Conservation (phyloP, 495 filamentous ascomycete genomes). For the Lasiosphaeriaceae sp. region DNA sequence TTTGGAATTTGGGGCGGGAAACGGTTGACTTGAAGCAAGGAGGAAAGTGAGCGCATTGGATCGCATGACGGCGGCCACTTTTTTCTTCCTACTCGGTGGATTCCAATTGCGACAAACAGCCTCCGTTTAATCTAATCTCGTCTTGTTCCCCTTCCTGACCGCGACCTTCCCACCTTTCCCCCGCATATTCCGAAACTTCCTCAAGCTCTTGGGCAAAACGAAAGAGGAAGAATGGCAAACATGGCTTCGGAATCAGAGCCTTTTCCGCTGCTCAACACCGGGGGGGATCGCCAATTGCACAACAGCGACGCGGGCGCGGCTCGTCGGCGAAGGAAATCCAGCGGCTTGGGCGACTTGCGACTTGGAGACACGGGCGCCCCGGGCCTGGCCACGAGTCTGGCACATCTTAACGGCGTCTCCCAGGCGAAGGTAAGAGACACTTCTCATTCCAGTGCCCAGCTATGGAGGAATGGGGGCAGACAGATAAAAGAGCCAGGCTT, state of each 20-base stretch:
- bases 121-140: too few species aligned
- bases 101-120: too few species aligned
- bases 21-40: too few species aligned
- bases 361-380: conserved; percentile 48
- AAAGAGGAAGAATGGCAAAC: background rate
- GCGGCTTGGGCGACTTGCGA: conserved; percentile 42
- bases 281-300: conserved; percentile 37
- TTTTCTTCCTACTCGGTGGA: too few species aligned
- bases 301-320: conserved; percentile 19
- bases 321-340: conserved; percentile 47
- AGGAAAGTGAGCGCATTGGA: too few species aligned
- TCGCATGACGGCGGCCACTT: too few species aligned
- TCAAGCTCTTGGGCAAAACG: background rate
- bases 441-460: background rate
- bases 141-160: too few species aligned
- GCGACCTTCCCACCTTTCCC: background rate
- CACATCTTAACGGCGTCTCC: conserved; percentile 21
- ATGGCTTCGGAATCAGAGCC: conserved; percentile 32
- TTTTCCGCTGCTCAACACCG: conserved; percentile 42
- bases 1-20: too few species aligned
- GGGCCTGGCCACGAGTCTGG: conserved; percentile 39
- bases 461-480: background rate
- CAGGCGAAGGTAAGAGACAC: conserved; percentile 17
- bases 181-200: background rate
- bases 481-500: background rate